A percentile compares a stretch with the other conserved stretches of the same genome.
Evolutionary conservation across 495 filamentous ascomycete genomes (phyloP).

Genomic region (Pseudomonodictys pantanalensis): DNA sequence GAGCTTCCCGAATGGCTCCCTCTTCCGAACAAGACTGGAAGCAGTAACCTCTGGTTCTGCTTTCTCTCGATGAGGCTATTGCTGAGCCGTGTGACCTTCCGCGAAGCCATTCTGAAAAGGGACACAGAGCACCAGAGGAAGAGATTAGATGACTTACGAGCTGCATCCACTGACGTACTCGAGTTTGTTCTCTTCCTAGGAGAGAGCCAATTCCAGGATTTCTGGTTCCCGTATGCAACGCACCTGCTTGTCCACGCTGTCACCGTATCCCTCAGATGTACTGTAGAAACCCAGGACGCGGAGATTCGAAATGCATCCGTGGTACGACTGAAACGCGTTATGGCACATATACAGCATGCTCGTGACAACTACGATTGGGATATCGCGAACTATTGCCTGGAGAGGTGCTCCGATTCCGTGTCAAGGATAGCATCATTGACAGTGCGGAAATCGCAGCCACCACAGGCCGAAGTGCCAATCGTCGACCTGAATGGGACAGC

Average conservation of each 20-base stretch:
- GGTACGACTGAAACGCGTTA: constrained; percentile 47
- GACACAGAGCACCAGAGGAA: constrained; percentile 47
- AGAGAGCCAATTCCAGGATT: constrained; percentile 26
- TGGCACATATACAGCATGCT: constrained; percentile 50
- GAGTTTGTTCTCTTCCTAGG: constrained; percentile 31
- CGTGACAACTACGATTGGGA: constrained; percentile 56
- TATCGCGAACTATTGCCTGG: constrained; percentile 53
- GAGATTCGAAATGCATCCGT: constrained; percentile 42
- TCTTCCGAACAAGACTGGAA: constrained; percentile 40
- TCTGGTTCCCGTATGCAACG: constrained; percentile 26
- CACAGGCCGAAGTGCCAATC: background rate
- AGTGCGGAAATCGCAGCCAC: background rate
- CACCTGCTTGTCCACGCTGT: constrained; percentile 23
- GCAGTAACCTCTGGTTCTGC: constrained; percentile 52
- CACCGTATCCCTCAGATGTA: constrained; percentile 18
- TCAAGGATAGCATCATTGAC: constrained; percentile 35
- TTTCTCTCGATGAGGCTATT: constrained; percentile 55
- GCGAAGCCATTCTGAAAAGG: constrained; percentile 50
- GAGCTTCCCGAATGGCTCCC: constrained; percentile 48
- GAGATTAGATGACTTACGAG: constrained; percentile 51
- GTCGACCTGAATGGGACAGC: background rate
- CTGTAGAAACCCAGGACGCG: constrained; percentile 45
- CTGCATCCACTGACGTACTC: constrained; percentile 53
- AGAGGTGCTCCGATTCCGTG: constrained; percentile 46
- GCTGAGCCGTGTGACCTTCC: constrained; percentile 51